A percentile compares a stretch with the other conserved stretches of the same genome.
Conservation (phyloP, 106 monocot genomes). For the Apostasia ramifera region DNA sequence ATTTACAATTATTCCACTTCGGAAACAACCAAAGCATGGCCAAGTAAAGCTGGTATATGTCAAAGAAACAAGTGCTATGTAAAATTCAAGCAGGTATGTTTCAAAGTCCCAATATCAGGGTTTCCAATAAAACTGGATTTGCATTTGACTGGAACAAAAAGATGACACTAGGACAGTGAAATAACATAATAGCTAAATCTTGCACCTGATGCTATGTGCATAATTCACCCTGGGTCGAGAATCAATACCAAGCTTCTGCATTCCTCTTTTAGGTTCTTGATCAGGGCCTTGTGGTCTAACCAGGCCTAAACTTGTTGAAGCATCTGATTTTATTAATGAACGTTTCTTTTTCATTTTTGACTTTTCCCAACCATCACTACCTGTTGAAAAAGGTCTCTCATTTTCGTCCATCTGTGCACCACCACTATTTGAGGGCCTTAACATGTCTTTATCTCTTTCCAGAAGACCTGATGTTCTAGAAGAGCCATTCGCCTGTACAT, state of each 20-base stretch:
- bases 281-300: conserved; percentile 30
- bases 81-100: too few relatives aligned
- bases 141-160: not conserved
- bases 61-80: too few relatives aligned
- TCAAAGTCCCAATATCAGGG: too few relatives aligned
- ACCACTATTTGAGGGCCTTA: conserved; percentile 24
- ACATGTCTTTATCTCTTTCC: conserved; percentile 45
- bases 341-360: conserved; percentile 64
- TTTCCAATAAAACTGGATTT: too few relatives aligned
- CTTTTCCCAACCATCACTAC: conserved; percentile 49
- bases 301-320: conserved; percentile 22
- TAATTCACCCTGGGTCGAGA: conserved; percentile 26
- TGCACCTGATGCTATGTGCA: conserved; percentile 40
- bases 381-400: conserved; percentile 13
- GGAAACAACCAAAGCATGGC: too few relatives aligned
- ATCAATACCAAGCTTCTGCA: conserved; percentile 37
- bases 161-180: not conserved
- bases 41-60: too few relatives aligned
- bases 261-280: conserved; percentile 43
- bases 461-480: conserved; percentile 26
- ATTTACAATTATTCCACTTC: too few relatives aligned
- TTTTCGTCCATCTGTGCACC: conserved; percentile 38
- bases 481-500: conserved; percentile 32
- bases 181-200: not conserved
- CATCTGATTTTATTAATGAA: conserved; percentile 47